Percentiles rank a stretch among this genome's conserved stretches.
Conservation (phyloP, 2,329 filamentous ascomycete genomes). For the Colletotrichum sp. region DNA sequence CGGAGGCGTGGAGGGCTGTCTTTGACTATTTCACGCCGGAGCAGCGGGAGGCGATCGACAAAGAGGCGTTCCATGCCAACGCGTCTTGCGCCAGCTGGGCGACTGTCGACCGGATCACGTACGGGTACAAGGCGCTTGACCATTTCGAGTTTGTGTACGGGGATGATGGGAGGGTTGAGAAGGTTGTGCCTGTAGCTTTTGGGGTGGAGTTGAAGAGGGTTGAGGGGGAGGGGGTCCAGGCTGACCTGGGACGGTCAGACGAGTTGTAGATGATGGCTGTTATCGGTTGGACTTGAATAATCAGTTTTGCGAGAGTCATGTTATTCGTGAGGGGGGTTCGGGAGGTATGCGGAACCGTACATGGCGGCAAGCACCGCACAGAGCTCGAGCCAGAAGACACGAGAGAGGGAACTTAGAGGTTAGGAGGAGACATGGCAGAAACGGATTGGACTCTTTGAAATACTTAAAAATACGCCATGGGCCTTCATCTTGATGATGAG, state of each 20-base stretch:
- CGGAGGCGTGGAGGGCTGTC: conserved; percentile 35
- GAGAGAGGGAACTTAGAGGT: too few relatives aligned
- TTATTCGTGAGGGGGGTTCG: too few relatives aligned
- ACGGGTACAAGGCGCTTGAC: conserved; percentile 29
- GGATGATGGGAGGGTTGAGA: background rate
- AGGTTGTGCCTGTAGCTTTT: conserved; percentile 5
- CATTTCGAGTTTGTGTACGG: conserved; percentile 30
- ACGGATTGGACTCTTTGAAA: accelerated
- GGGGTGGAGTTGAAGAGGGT: background rate
- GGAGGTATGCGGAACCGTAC: too few relatives aligned
- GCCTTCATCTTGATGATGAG: too few relatives aligned
- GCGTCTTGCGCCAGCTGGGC: conserved; percentile 35
- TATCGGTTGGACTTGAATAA: too few relatives aligned
- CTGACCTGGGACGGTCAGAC: background rate
- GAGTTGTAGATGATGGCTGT: background rate
- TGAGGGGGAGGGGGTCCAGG: background rate
- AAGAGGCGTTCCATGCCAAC: conserved; percentile 28
- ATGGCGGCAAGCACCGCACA: too few relatives aligned
- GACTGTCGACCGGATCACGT: conserved; percentile 33
- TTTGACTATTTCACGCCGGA: conserved; percentile 26
- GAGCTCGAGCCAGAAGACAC: too few relatives aligned
- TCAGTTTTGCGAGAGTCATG: too few relatives aligned
- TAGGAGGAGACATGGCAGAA: too few relatives aligned
- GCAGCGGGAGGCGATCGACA: conserved; percentile 22
- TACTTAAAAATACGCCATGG: too few relatives aligned